phyloP scores from a whole-genome alignment of 352 stramenopile genomes.

The Blastocystis sp. region DNA sequence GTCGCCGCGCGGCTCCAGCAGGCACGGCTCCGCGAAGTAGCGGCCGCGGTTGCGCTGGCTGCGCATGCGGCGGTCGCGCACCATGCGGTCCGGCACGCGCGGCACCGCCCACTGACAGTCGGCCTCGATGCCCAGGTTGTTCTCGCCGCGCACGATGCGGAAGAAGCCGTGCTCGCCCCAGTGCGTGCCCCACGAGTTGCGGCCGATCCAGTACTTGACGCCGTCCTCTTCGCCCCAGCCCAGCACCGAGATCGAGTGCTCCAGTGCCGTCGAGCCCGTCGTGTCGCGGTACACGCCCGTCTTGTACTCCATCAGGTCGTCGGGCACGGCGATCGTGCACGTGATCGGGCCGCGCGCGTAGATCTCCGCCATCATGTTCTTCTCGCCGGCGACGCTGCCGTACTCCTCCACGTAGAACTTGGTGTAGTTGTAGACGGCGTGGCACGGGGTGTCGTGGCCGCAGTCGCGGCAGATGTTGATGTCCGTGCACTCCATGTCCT shows the following conservation, averaged over 20 bases:
- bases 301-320: conserved; percentile 82
- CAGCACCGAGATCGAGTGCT: conserved; percentile 90
- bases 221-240: conserved; percentile 86
- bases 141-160: conserved; percentile 84
- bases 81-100: conserved; percentile 3
- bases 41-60: conserved; percentile 78
- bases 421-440: conserved; percentile 84
- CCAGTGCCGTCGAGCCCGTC: conserved; percentile 77
- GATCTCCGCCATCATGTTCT: conserved; percentile 93
- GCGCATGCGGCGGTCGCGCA: conserved; percentile 72
- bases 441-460: conserved; percentile 75
- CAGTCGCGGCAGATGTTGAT: conserved; percentile 90
- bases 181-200: conserved; percentile 88
- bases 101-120: conserved; percentile 87
- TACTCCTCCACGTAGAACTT: conserved; percentile 91
- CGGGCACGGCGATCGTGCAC: conserved; percentile 76
- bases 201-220: conserved; percentile 88
- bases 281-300: conserved; percentile 87
- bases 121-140: conserved; percentile 88
- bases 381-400: conserved; percentile 83
- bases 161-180: conserved; percentile 93
- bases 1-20: conserved; percentile 76
- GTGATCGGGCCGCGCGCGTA: conserved; percentile 88
- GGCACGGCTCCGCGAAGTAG: conserved; percentile 85
- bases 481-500: conserved; percentile 80